Evolutionary conservation across 1,284 basidiomycete species (phyloP), one percentile per base, ranked within the genome.

Genomic region (Rhodotorula sp.): DNA sequence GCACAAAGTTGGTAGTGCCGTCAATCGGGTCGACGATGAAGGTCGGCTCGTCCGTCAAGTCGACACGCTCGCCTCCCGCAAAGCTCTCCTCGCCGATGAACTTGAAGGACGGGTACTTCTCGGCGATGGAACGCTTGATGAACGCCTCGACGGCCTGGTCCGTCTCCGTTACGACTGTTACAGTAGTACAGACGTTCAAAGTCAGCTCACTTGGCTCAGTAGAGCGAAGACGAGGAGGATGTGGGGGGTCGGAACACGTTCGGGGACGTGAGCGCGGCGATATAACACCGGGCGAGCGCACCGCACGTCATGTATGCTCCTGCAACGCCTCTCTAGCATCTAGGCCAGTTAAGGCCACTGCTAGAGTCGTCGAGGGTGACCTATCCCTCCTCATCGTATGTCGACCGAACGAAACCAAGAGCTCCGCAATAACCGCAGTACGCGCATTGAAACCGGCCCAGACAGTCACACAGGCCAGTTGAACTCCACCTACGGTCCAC

Each of bases 1-100:
- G 88, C 40, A 97, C 87, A 77, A 97, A 97, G 82, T 97, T 97
- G 62, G 94, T 96, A 2, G 94, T 97, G 15, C 91, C 91, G 78
- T 92, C 90, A 67, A 92, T 91, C 34, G 91, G 90, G 78, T 92
- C 89, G 37, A 96, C 92, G 79, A 94, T 93, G 83, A 89, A 98
- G 0, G 92, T 96, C 8, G 94, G 92, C 48, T 87, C 87, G 76
- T 94, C 88, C 0, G 91, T 92, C 64, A 97, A 80, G 34, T 86
- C 83, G 28, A 87, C 85, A 28, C 86, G 85, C 57, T 85, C 82
- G 13, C 90, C 91, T 7, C 88, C 87, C 2, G 90, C 87, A 50
- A 90, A 93, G 77, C 91, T 89, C 81, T 87, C 86, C 74, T 99
- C 95, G 64, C 94, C 94, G 67, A 98, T 92, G 80, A 76, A 73